Evolutionary conservation across 2,329 filamentous ascomycete genomes (phyloP).

Genomic region (Coniochaeta sp.): DNA sequence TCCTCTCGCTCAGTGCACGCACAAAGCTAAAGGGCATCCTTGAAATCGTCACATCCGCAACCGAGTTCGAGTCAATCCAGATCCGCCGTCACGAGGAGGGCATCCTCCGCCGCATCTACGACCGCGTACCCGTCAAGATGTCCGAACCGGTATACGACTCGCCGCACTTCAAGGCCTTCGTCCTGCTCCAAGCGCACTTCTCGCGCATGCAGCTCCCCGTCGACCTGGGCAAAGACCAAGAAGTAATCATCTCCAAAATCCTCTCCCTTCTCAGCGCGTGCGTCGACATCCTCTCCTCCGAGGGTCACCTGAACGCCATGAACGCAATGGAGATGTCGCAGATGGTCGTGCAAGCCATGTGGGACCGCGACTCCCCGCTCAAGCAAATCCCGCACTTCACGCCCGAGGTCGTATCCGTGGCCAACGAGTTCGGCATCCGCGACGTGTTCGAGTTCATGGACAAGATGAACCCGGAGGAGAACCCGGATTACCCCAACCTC

Average conservation of each 20-base stretch:
- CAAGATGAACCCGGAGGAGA: conserved; percentile 93
- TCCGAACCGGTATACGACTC: conserved; percentile 77
- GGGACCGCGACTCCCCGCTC: conserved; percentile 93
- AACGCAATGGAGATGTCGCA: conserved; percentile 99
- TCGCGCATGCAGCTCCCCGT: conserved; percentile 94
- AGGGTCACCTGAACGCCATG: conserved; percentile 95
- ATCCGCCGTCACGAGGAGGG: conserved; percentile 88
- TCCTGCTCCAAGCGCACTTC: conserved; percentile 96
- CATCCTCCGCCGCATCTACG: conserved; percentile 85
- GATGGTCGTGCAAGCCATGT: conserved; percentile 98
- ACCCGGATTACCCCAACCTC: conserved; percentile 70
- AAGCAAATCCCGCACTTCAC: conserved; percentile 98
- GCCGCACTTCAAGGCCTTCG: conserved; percentile 97
- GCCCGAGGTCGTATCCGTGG: conserved; percentile 73
- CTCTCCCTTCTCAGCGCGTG: conserved; percentile 83
- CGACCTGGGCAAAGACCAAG: conserved; percentile 93
- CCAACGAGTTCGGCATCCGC: conserved; percentile 70
- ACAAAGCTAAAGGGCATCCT: conserved; percentile 96
- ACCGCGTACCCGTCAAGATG: conserved; percentile 93
- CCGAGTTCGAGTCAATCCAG: conserved; percentile 92
- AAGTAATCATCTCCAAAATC: conserved; percentile 76
- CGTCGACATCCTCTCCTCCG: conserved; percentile 91
- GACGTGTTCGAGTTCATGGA: conserved; percentile 99
- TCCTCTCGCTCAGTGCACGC: conserved; percentile 78
- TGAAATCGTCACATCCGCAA: conserved; percentile 94